Evolutionary conservation across 306 rosid genomes (phyloP).

Genomic region (Citrullus mucosospermus): DNA sequence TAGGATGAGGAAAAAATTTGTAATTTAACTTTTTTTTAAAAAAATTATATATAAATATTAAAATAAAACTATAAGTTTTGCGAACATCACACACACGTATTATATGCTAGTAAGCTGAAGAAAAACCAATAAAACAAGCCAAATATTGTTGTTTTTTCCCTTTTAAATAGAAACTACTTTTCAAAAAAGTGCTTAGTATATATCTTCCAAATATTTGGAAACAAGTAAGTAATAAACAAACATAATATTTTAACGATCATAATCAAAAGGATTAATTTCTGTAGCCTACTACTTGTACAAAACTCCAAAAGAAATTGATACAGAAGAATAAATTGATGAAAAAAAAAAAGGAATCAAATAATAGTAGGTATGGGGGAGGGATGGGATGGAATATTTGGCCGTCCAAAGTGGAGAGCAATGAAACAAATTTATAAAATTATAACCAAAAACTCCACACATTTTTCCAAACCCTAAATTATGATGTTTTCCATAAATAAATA

Average conservation of each 20-base stretch:
- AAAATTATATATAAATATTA: too few species aligned
- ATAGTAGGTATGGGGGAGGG: neutral
- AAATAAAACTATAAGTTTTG: too few species aligned
- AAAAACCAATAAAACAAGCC: too few species aligned
- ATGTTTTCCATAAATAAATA: conserved; percentile 40
- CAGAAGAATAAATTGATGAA: neutral
- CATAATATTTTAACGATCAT: neutral
- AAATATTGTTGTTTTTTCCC: too few species aligned
- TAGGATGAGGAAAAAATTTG: too few species aligned
- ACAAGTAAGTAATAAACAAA: neutral
- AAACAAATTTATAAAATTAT: neutral
- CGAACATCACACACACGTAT: too few species aligned
- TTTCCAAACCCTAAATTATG: conserved; percentile 34
- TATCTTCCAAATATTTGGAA: neutral
- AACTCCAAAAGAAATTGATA: neutral
- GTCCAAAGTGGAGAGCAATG: conserved; percentile 53
- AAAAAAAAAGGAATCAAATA: neutral
- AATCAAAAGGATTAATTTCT: neutral
- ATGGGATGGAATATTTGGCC: conserved; percentile 22
- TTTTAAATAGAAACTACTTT: too few species aligned
- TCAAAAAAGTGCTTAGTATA: neutral
- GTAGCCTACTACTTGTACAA: neutral
- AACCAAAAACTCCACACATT: neutral
- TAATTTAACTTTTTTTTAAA: too few species aligned
- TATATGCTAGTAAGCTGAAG: too few species aligned